A percentile compares a stretch with the other conserved stretches of the same genome.
Evolutionary conservation across 106 monocot genomes (phyloP).

Genomic region (Acorus calamus): DNA sequence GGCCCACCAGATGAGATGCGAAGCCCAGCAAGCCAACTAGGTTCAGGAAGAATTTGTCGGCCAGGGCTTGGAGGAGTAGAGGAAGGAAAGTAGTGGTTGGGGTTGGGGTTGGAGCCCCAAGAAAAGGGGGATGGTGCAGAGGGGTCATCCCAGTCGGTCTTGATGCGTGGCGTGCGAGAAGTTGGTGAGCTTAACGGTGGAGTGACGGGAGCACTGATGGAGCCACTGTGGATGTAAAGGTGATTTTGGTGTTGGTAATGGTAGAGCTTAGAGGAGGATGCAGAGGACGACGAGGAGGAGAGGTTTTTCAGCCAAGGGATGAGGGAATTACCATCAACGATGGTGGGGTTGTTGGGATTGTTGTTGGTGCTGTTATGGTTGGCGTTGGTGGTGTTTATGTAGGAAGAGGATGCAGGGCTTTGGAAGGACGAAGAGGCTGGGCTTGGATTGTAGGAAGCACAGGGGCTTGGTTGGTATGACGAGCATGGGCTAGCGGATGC

Average conservation of each 20-base stretch:
- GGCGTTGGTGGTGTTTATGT: constrained; percentile 7
- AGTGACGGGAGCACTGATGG: constrained; percentile 67
- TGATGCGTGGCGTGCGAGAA: constrained; percentile 35
- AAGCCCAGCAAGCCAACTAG: constrained; percentile 24
- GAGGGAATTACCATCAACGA: constrained; percentile 36
- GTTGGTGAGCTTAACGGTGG: constrained; percentile 66
- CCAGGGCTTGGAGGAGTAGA: constrained; percentile 47
- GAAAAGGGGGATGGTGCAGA: constrained; percentile 15
- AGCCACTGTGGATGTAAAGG: constrained; percentile 45
- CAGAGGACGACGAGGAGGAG: constrained; percentile 41
- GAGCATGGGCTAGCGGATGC: constrained; percentile 60
- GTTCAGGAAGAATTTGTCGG: constrained; percentile 10
- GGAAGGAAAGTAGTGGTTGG: constrained; percentile 19
- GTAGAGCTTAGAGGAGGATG: constrained; percentile 16
- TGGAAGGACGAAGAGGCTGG: constrained; percentile 52
- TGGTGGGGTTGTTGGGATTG: constrained; percentile 14
- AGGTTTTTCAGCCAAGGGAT: constrained; percentile 89
- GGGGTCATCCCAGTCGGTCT: constrained; percentile 46
- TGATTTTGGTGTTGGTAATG: constrained; percentile 25
- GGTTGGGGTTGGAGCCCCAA: constrained; percentile 16
- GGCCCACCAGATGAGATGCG: constrained; percentile 15
- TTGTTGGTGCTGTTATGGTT: constrained; percentile 20
- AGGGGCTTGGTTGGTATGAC: constrained; percentile 74
- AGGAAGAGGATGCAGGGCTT: constrained; percentile 54
- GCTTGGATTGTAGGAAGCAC: constrained; percentile 56